Evolutionary conservation across 2,329 filamentous ascomycete genomes (phyloP), one percentile per base, ranked within the genome.

Genomic region (Cercospora canescens): DNA sequence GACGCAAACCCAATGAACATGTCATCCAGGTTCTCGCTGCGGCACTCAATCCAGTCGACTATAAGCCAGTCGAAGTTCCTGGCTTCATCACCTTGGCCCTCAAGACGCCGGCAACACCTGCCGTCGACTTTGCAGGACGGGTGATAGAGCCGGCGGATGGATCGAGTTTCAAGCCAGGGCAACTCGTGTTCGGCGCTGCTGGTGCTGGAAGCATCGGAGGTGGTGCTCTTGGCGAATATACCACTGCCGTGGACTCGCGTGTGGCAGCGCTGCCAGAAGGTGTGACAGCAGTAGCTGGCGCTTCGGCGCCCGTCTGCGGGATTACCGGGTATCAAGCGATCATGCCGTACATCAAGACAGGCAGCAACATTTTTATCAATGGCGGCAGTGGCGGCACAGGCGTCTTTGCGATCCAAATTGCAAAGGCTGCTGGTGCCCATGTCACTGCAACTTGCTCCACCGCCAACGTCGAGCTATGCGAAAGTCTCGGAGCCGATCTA

Each of bases 381-480:
- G 88, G 87, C 11, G 88, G 88, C 1, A 86, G 83, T 3, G 88
- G 89, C 7, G 88, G 88, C 1, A 84, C 82, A 0, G 89, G 89
- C 0, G 81, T 82, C 0, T 89, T 83, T 64, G 84, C 82, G 0
- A 86, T 91, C 59, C 88, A 91, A 73, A 83, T 91, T 54, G 88
- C 88, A 7, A 90, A 89, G 73, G 79, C 80, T 0, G 73, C 87
- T 1, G 88, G 87, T 0, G 88, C 84, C 69, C 79, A 85, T 70
- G 88, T 91, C 21, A 86, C 84, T 0, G 81, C 82, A 1, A 84
- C 82, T 3, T 91, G 88, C 72, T 90, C 88, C 2, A 81, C 78
- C 0, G 74, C 75, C 4, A 91, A 90, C 73, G 78, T 83, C 0
- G 83, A 86, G 41, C 76, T 90, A 1, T 88, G 86, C 71, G 81